Base-by-base conservation (phyloP, 2,329 filamentous ascomycete genomes). In the Curvularia hawaiiensis region DNA sequence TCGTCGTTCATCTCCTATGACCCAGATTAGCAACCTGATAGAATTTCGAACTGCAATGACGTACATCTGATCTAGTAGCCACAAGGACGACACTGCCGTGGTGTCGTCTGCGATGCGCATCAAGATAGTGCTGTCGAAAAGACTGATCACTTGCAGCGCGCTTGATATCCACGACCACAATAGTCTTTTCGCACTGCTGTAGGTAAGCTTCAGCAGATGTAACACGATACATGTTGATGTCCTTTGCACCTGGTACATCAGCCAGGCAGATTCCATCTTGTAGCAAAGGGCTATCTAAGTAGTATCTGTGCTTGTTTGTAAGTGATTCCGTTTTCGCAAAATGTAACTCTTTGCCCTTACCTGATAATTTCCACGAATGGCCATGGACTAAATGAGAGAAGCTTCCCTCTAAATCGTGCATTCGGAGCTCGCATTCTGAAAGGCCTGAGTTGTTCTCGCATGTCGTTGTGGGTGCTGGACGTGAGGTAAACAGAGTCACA, bases 1-100 rank as follows among this genome's bases (percentile, higher is more conserved):
- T 58, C 58, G 9, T 54, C 38, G 10, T 60, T 52, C 40, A 64
- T n/a, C 33, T 59, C 56, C 56, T 55, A 14, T 18, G 22, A 38
- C 20, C 20, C 8, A 14, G 41, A 9, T 46, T 1, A 49, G 30
- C 26, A 2, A 53, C 10, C 11, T 4, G 11, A 5, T 1, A 4
- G 16, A 22, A 14, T 6, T 44, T 38, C 28, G 12, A 40, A 30
- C 6, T 18, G 9, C 12, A 22, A 22, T 24, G 4, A 20, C 50
- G 35, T 41, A 58, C 63, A 55, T 70, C 67, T 4, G 67, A 62
- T 11, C 55, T 47, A 0, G 67, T 71, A 2, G 35, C 52, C 0
- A 70, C 63, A 4, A 70, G 33, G 4, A 70, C 66, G 3, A 65
- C 59, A 20, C 57, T 69, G 11, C 65, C 65, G n/a, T 54, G 52